Percentiles rank a stretch among this genome's conserved stretches.
These are phyloP conservation scores for Dryas integrifolia DNA, from an alignment of 331 rosid species.

Conservation along the genomic window DNA sequence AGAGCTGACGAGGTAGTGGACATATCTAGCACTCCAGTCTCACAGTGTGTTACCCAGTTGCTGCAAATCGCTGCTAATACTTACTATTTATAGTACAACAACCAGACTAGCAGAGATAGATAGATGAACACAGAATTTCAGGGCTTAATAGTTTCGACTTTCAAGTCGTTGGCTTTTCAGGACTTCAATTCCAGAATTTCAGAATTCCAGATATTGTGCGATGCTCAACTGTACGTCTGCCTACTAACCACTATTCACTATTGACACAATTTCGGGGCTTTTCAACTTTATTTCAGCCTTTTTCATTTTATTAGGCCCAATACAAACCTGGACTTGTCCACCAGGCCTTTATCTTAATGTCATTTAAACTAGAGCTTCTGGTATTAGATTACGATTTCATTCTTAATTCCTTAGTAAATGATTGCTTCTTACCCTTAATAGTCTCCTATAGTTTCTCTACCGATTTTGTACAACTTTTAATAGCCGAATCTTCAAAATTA, in stretches of 20 bases:
- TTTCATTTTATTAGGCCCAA: too few relatives aligned
- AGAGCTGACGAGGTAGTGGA: slow-evolving; percentile 16
- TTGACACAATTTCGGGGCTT: neutral
- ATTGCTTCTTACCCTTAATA: too few relatives aligned
- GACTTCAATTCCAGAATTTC: neutral
- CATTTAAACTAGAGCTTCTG: too few relatives aligned
- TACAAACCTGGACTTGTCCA: too few relatives aligned
- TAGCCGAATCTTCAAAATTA: too few relatives aligned
- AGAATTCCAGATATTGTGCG: neutral
- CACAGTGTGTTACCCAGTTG: neutral
- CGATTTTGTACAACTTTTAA: too few relatives aligned
- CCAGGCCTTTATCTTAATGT: too few relatives aligned
- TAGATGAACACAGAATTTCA: neutral
- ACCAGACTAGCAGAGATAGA: neutral
- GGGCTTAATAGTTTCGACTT: neutral
- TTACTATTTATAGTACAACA: neutral
- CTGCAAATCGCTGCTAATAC: neutral
- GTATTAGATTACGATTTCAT: too few relatives aligned
- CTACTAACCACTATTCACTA: neutral
- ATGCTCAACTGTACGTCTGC: neutral
- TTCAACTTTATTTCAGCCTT: neutral
- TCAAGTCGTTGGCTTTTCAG: neutral
- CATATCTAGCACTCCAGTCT: neutral
- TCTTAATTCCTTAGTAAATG: too few relatives aligned
- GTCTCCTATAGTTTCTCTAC: too few relatives aligned